phyloP scores from a whole-genome alignment of 2,329 filamentous ascomycete genomes.

The Teratosphaeria viscida region DNA sequence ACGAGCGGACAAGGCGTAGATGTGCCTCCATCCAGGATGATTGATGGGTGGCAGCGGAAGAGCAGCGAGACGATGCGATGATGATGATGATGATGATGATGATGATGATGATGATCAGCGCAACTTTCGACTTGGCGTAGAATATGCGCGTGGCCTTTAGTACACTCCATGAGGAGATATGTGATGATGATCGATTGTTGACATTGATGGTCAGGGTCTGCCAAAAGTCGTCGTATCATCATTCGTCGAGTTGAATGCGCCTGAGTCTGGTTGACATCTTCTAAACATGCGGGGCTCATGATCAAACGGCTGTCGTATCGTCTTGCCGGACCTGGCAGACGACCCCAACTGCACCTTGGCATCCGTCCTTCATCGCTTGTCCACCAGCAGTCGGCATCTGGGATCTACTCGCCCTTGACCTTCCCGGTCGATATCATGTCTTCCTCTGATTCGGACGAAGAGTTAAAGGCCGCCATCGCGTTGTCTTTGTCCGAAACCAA shows the following conservation, averaged over 20 bases:
- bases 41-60: neutral
- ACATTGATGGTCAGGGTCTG: neutral
- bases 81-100: neutral
- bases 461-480: conserved; percentile 50
- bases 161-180: neutral
- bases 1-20: neutral
- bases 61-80: neutral
- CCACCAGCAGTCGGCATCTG: neutral
- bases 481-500: conserved; percentile 16
- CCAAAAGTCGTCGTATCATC: neutral
- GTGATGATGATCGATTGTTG: neutral
- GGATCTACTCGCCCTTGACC: neutral
- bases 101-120: neutral
- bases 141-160: neutral
- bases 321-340: neutral
- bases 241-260: neutral
- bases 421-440: conserved; percentile 2
- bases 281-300: neutral
- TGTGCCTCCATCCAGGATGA: neutral
- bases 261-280: neutral
- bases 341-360: neutral
- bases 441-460: conserved; percentile 40
- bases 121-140: neutral
- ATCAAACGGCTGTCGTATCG: neutral
- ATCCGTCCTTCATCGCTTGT: neutral